A percentile compares a stretch with the other conserved stretches of the same genome.
These are phyloP conservation scores for Kregervanrija fluxuum DNA, from an alignment of 805 yeast species.

Conservation along the genomic window DNA sequence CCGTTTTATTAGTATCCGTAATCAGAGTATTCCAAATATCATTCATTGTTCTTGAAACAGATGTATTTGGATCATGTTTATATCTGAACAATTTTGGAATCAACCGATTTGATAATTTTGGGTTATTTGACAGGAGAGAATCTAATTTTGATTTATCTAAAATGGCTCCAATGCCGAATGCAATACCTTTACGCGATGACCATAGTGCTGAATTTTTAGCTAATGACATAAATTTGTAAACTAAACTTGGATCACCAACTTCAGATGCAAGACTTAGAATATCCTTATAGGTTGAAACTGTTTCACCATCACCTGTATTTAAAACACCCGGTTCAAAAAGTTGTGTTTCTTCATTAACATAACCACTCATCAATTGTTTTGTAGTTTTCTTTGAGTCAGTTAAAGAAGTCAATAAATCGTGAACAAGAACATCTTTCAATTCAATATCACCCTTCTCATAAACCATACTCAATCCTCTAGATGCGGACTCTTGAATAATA, in stretches of 20 bases:
- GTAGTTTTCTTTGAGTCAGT: slow-evolving; percentile 54
- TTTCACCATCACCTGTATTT: slow-evolving; percentile 76
- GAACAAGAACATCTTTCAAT: slow-evolving; percentile 65
- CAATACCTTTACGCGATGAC: slow-evolving; percentile 91
- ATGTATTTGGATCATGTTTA: slow-evolving; percentile 71
- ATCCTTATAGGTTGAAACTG: slow-evolving; percentile 87
- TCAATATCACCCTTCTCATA: slow-evolving; percentile 70
- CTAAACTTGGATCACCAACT: slow-evolving; percentile 91
- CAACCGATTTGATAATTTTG: slow-evolving; percentile 47
- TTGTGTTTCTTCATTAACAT: slow-evolving; percentile 71
- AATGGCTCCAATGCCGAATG: slow-evolving; percentile 85
- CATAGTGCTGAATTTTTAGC: slow-evolving; percentile 84
- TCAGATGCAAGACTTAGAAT: slow-evolving; percentile 83
- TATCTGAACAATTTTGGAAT: slow-evolving; percentile 82
- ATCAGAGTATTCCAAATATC: slow-evolving; percentile 80
- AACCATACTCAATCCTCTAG: slow-evolving; percentile 76
- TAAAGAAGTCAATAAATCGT: slow-evolving; percentile 66
- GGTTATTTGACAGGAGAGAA: slow-evolving; percentile 47
- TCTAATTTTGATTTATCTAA: slow-evolving; percentile 72
- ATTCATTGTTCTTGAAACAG: slow-evolving; percentile 77
- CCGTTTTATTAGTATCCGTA: slow-evolving; percentile 43
- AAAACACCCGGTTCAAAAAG: slow-evolving; percentile 78
- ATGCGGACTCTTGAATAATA: slow-evolving; percentile 84
- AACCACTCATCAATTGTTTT: slow-evolving; percentile 46
- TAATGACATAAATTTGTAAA: slow-evolving; percentile 87